These are phyloP conservation scores for Annulohypoxylon nitens DNA, from an alignment of 495 filamentous ascomycete genomes.

Conservation along the genomic window DNA sequence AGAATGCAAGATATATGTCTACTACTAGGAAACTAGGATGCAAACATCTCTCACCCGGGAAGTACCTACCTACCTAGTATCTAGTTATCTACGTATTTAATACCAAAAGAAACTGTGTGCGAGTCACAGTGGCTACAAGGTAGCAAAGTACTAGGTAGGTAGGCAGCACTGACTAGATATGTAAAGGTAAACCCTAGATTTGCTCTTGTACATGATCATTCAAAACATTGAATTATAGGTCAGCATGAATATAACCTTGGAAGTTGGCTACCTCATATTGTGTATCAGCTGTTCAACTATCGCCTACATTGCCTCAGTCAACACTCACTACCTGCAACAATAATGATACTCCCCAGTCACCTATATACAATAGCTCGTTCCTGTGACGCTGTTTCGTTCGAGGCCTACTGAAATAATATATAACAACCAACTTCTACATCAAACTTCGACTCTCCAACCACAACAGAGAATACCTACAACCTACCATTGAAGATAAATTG, in stretches of 20 bases:
- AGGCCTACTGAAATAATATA: background rate
- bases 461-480: background rate
- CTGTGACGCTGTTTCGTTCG: background rate
- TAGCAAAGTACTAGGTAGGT: no score
- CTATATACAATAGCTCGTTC: background rate
- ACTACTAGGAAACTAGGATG: background rate
- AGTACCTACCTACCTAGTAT: background rate
- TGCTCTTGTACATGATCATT: no score
- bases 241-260: no score
- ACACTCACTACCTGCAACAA: no score
- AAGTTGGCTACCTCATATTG: no score
- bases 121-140: background rate
- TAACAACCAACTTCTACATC: background rate
- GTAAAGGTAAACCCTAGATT: no score
- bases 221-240: no score
- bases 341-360: no score
- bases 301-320: no score
- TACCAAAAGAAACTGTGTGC: background rate
- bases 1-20: no score
- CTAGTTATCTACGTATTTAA: no score
- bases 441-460: background rate
- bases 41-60: background rate
- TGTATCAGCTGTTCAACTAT: no score
- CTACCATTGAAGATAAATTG: background rate
- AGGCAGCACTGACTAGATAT: background rate